Evolutionary conservation across 164 flowering plant genomes (phyloP), one percentile per base, ranked within the genome.

Genomic region (Sedum album): DNA sequence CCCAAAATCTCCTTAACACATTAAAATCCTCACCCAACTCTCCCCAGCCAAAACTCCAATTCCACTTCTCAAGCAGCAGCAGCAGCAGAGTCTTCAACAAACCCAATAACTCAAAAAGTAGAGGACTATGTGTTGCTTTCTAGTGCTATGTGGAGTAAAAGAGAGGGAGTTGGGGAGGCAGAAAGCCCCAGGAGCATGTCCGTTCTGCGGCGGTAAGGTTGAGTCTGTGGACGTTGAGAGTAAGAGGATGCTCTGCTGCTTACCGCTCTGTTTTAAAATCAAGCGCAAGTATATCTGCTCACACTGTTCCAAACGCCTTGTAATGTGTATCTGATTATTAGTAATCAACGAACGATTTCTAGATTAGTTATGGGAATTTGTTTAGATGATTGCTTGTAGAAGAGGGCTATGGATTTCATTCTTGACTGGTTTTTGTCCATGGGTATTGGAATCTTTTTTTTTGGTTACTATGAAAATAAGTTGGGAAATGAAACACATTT

Each of bases 211-310:
- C 25, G 26, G 55, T 3, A 49, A 49, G 55, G 55, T 49, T 49
- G 55, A 5, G 25, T 4, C 55, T 4, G 21, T 13, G 68, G 68
- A 66, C 11, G 18, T 66, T 9, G 68, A 66, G 48, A 66, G 31
- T 14, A 55, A 26, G 35, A 25, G 55, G 68, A 41, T 9, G 51
- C 49, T 41, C 33, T 28, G 31, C 55, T 44, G 8, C 8, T 35
- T 66, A 26, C 68, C 68, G n/a, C 31, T 66, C 31, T 41, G 33
- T 46, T 44, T 44, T 31, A 66, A 49, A 49, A 49, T 49, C 55
- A 49, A 49, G 25, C 55, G 55, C 1, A 49, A 49, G 26, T 49
- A 49, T n/a, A 20, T 49, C 8, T 49, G 55, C 26, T 49, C 55
- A 9, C 55, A 4, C 25, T 49, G 55, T 49, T 49, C 55, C 11